These are phyloP conservation scores for Osmanthus fragrans DNA, from an alignment of 257 asterid species.

Conservation along the genomic window DNA sequence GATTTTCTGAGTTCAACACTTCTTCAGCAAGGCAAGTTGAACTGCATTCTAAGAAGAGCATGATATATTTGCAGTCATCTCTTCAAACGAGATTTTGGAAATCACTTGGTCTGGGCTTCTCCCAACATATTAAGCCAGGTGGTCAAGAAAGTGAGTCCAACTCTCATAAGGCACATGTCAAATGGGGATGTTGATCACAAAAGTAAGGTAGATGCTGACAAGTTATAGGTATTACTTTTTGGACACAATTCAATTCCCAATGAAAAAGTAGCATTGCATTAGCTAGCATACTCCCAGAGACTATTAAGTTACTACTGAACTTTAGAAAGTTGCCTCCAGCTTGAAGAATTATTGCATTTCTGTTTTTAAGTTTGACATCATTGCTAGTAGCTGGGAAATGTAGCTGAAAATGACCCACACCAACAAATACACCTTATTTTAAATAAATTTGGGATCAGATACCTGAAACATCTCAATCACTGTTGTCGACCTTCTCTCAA, in stretches of 20 bases:
- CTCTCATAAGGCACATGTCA: conserved; percentile 25
- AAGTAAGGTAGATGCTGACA: conserved; percentile 33
- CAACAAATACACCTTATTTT: neutral
- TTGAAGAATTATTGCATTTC: no score
- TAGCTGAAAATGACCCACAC: neutral
- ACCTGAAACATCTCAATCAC: no score
- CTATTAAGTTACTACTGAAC: neutral
- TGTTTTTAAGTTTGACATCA: neutral
- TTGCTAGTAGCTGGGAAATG: neutral
- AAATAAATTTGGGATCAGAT: neutral
- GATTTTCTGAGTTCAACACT: conserved; percentile 66
- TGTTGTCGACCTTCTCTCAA: no score
- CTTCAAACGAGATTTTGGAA: conserved; percentile 57
- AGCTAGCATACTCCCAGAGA: neutral
- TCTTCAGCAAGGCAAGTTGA: conserved; percentile 51
- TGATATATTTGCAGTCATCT: conserved; percentile 35
- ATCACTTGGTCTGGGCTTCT: conserved; percentile 51
- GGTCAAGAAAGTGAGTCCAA: conserved; percentile 38
- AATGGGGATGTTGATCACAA: conserved; percentile 24
- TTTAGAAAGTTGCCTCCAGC: no score
- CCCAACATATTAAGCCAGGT: conserved; percentile 47
- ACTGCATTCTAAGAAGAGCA: conserved; percentile 36
- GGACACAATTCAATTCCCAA: neutral
- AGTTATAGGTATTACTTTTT: conserved; percentile 28
- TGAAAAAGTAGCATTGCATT: neutral